A percentile compares a stretch with the other conserved stretches of the same genome.
Conservation (phyloP, 352 stramenopile species). For the Phytophthora citricola region DNA sequence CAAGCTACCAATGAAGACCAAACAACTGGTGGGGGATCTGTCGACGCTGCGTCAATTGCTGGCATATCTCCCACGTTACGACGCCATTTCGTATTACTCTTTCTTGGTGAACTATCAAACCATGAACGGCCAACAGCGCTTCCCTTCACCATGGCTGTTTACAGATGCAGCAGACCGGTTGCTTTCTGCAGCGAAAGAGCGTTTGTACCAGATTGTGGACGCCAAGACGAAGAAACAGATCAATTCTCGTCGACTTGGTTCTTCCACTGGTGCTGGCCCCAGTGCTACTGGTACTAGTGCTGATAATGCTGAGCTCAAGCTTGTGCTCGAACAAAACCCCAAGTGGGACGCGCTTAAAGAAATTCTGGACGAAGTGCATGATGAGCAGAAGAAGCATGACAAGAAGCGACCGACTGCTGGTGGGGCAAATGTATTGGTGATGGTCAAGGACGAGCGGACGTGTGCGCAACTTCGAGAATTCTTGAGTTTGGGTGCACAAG, state of each 20-base stretch:
- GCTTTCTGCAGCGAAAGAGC: constrained; percentile 93
- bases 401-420: constrained; percentile 30
- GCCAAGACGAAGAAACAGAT: constrained; percentile 51
- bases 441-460: constrained; percentile 91
- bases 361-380: constrained; percentile 93
- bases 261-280: constrained; percentile 13
- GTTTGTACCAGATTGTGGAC: constrained; percentile 90
- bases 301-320: constrained; percentile 55
- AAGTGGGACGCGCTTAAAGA: constrained; percentile 95
- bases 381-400: constrained; percentile 44
- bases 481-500: constrained; percentile 71
- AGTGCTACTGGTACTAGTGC: constrained; percentile 14
- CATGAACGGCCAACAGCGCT: constrained; percentile 79
- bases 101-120: constrained; percentile 93
- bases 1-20: constrained; percentile 91
- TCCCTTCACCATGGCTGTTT: constrained; percentile 95
- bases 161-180: constrained; percentile 94
- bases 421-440: constrained; percentile 73
- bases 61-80: constrained; percentile 94
- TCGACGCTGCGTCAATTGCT: constrained; percentile 87
- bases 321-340: constrained; percentile 91
- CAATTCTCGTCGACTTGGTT: constrained; percentile 37
- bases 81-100: constrained; percentile 97
- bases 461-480: constrained; percentile 86
- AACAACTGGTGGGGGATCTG: constrained; percentile 92